Evolutionary conservation across 805 yeast genomes (phyloP).

Genomic region (Candida ulmi): DNA sequence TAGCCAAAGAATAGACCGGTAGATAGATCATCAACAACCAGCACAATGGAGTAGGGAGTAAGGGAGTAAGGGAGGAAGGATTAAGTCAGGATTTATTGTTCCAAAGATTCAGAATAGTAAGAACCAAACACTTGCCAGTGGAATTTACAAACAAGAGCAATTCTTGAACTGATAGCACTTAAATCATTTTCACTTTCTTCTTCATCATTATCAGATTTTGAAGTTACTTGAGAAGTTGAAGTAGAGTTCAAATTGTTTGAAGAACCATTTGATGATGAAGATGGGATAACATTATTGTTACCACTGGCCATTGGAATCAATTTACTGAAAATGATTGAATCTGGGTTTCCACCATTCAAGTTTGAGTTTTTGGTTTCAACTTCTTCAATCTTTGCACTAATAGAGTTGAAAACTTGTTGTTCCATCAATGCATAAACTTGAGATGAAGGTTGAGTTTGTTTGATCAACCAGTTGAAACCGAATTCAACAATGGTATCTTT

Average conservation of each 20-base stretch:
- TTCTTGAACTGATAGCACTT: slow-evolving; percentile 54
- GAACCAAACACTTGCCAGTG: slow-evolving; percentile 82
- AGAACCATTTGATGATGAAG: slow-evolving; percentile 5
- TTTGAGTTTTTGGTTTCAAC: slow-evolving; percentile 4
- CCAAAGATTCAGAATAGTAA: slow-evolving; percentile 37
- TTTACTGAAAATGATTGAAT: neutral
- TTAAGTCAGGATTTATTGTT: too few relatives aligned
- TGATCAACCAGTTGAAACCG: slow-evolving; percentile 72
- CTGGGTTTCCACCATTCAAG: neutral
- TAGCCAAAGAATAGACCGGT: too few relatives aligned
- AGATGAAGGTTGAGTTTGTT: slow-evolving; percentile 80
- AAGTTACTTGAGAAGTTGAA: slow-evolving; percentile 10
- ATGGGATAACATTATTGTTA: neutral
- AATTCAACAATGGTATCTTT: slow-evolving; percentile 35
- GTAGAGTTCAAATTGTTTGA: neutral
- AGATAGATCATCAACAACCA: too few relatives aligned
- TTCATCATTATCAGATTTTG: slow-evolving; percentile 26
- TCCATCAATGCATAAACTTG: slow-evolving; percentile 75
- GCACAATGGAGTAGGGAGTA: too few relatives aligned
- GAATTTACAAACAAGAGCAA: slow-evolving; percentile 52
- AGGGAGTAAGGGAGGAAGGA: too few relatives aligned
- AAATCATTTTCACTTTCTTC: slow-evolving; percentile 60
- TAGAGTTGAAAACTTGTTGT: slow-evolving; percentile 50
- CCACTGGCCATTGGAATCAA: neutral
- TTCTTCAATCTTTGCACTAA: slow-evolving; percentile 32